Conservation (phyloP, 331 rosid species). For the Malus hybrid region DNA sequence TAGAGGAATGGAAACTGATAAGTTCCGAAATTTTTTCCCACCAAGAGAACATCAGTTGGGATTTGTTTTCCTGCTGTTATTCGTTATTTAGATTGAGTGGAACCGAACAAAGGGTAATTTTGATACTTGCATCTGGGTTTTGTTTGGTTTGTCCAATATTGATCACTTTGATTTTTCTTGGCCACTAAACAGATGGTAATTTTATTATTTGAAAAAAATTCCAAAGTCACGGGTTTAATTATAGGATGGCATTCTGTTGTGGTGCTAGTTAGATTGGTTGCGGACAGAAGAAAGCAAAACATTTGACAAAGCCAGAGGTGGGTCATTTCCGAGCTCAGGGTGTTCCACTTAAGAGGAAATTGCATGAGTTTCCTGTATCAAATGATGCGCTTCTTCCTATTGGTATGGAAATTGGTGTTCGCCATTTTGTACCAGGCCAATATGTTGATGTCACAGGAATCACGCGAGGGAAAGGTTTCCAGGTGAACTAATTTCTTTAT, state of each 20-base stretch:
- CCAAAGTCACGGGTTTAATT: slow-evolving; percentile 18
- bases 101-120: neutral
- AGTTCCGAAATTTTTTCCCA: neutral
- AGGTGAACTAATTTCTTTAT: slow-evolving; percentile 42
- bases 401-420: slow-evolving; percentile 71
- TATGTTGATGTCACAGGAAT: slow-evolving; percentile 81
- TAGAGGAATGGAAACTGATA: neutral
- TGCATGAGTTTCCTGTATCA: slow-evolving; percentile 83
- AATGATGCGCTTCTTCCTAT: slow-evolving; percentile 93
- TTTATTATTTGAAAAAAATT: neutral
- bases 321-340: slow-evolving; percentile 99
- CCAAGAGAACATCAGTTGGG: neutral
- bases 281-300: slow-evolving; percentile 93
- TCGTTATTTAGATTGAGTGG: neutral
- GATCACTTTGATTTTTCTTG: neutral
- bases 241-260: slow-evolving; percentile 31
- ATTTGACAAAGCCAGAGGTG: slow-evolving; percentile 84
- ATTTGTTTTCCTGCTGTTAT: neutral
- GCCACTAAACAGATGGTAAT: neutral
- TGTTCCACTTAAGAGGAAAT: slow-evolving; percentile 83
- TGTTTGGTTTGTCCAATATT: neutral
- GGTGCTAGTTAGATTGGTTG: slow-evolving; percentile 94
- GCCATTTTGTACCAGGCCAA: slow-evolving; percentile 97
- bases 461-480: slow-evolving; percentile 89
- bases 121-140: neutral